These are phyloP conservation scores for Ceratobasidium sp. DNA, from an alignment of 1,284 basidiomycete species.

Conservation along the genomic window DNA sequence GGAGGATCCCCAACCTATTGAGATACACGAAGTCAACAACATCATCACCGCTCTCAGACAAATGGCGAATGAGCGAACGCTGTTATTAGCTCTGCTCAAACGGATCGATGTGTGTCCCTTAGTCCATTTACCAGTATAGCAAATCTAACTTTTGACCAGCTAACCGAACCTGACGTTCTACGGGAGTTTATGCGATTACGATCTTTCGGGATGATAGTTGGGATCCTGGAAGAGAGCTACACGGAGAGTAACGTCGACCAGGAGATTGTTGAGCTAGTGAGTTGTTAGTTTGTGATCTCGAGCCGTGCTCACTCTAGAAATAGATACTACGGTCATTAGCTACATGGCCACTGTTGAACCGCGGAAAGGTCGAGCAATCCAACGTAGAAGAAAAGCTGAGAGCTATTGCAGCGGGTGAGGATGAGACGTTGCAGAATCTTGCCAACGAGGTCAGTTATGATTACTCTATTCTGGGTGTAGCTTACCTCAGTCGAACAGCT, in stretches of 20 bases:
- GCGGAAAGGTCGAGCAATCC: conserved; percentile 95
- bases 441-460: conserved; percentile 67
- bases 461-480: background rate
- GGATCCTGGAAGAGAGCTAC: conserved; percentile 81
- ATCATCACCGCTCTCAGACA: conserved; percentile 93
- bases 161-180: conserved; percentile 73
- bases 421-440: conserved; percentile 65
- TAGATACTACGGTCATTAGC: conserved; percentile 68
- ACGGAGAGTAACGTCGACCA: conserved; percentile 48
- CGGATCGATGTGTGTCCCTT: conserved; percentile 76
- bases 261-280: conserved; percentile 76
- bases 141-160: background rate
- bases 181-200: conserved; percentile 92
- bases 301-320: conserved; percentile 26
- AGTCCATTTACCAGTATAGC: background rate
- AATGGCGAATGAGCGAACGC: conserved; percentile 78
- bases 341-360: conserved; percentile 88
- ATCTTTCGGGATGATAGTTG: conserved; percentile 93
- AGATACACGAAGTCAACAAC: conserved; percentile 85
- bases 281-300: conserved; percentile 64
- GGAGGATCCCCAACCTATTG: conserved; percentile 76
- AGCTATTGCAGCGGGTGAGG: conserved; percentile 64
- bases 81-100: conserved; percentile 84
- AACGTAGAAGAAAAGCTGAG: conserved; percentile 78
- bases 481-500: conserved; percentile 59